Percentiles rank a stretch among this genome's conserved stretches.
Conservation (phyloP, 2,329 filamentous ascomycete genomes). For the Aspergillus awamori region DNA sequence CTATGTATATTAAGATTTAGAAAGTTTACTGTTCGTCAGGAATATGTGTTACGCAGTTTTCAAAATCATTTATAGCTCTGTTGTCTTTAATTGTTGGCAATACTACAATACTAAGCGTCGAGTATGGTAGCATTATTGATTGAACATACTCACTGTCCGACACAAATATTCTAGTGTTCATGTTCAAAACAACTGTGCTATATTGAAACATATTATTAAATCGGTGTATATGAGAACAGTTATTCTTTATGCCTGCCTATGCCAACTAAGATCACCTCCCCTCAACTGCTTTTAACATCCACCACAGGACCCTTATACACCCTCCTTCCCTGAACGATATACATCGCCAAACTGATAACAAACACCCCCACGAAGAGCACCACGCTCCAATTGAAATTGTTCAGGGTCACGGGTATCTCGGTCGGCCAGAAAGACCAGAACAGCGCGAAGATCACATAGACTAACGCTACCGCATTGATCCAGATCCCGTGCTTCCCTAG, state of each 20-base stretch:
- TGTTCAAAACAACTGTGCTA: too few species aligned
- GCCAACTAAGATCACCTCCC: too few species aligned
- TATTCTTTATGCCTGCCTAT: not conserved
- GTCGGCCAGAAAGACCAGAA: conserved; percentile 55
- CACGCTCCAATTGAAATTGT: conserved; percentile 56
- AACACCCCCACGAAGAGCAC: conserved; percentile 49
- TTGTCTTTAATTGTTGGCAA: too few species aligned
- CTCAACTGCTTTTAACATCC: conserved; percentile 14
- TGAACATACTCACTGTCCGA: too few species aligned
- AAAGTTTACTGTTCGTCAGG: too few species aligned
- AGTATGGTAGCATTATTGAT: too few species aligned
- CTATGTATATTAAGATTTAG: too few species aligned
- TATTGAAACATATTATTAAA: too few species aligned
- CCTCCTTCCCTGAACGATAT: conserved; percentile 35
- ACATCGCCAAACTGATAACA: conserved; percentile 45
- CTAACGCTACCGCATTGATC: conserved; percentile 49
- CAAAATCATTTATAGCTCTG: too few species aligned
- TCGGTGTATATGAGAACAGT: not conserved
- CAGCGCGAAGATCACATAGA: conserved; percentile 49
- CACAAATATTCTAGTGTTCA: too few species aligned
- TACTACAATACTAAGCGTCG: too few species aligned
- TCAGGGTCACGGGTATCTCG: conserved; percentile 38
- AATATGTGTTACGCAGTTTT: too few species aligned
- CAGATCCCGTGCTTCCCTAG: conserved; percentile 49
- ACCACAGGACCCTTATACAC: conserved; percentile 37